These are phyloP conservation scores for Penicillium sp. DNA, from an alignment of 2,329 filamentous ascomycete genomes.

Conservation along the genomic window DNA sequence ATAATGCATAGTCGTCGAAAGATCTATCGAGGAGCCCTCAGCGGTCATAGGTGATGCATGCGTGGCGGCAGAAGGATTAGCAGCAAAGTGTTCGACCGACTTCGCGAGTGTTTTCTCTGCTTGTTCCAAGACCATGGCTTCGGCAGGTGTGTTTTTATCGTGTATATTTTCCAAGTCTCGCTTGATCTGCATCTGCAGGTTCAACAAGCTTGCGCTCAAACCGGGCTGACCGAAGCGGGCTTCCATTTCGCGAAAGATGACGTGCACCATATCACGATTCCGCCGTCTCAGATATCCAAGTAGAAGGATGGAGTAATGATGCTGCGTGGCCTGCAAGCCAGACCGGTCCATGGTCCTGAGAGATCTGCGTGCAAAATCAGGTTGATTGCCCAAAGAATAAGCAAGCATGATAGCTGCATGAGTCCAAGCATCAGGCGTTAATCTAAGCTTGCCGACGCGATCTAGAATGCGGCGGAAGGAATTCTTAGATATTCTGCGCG, in stretches of 20 bases:
- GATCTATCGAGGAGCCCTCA: conserved; percentile 39
- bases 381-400: conserved; percentile 54
- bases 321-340: conserved; percentile 42
- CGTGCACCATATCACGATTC: conserved; percentile 51
- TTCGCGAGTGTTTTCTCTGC: conserved; percentile 41
- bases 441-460: conserved; percentile 55
- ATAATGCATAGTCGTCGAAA: conserved; percentile 55
- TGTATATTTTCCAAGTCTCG: conserved; percentile 33
- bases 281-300: conserved; percentile 53
- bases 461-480: conserved; percentile 57
- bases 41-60: conserved; percentile 38
- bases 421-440: conserved; percentile 59
- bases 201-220: conserved; percentile 37
- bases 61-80: conserved; percentile 47
- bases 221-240: conserved; percentile 37
- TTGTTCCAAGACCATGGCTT: conserved; percentile 30
- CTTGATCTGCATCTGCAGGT: conserved; percentile 37
- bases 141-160: conserved; percentile 11
- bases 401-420: conserved; percentile 64
- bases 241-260: conserved; percentile 50
- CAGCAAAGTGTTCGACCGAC: conserved; percentile 40
- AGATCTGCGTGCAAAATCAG: conserved; percentile 59
- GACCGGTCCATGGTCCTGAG: conserved; percentile 41
- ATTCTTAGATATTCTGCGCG: conserved; percentile 61
- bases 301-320: conserved; percentile 51